Percentiles rank a stretch among this genome's conserved stretches.
phyloP scores from a whole-genome alignment of 257 asterid species.

The Capsicum baccatum region DNA sequence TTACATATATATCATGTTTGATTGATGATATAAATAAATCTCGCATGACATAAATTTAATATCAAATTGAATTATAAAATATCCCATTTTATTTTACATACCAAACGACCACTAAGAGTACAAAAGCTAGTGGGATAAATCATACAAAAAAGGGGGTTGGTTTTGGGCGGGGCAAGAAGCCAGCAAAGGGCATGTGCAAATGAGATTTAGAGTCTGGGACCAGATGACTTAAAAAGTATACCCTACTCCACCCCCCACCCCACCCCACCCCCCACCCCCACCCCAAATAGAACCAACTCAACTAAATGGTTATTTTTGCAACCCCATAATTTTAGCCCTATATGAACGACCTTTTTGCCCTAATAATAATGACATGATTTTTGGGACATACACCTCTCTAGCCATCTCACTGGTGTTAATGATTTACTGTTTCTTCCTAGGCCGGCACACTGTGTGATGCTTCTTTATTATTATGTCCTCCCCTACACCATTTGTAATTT shows the following conservation, averaged over 20 bases:
- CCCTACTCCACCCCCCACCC: neutral
- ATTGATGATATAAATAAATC: too few species aligned
- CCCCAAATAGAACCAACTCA: constrained; percentile 7
- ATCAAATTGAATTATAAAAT: too few species aligned
- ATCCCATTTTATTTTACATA: too few species aligned
- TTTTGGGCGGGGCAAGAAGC: constrained; percentile 37
- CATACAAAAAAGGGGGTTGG: neutral
- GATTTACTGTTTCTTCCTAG: constrained; percentile 20
- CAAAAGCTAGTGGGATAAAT: constrained; percentile 22
- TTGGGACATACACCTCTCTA: neutral
- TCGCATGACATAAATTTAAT: too few species aligned
- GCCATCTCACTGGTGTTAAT: constrained; percentile 22
- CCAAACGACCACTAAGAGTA: neutral
- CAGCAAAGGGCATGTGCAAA: constrained; percentile 61
- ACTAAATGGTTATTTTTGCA: neutral
- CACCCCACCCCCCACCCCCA: neutral
- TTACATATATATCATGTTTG: too few species aligned
- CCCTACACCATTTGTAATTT: neutral
- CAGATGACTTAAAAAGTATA: constrained; percentile 49
- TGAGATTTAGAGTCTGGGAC: constrained; percentile 49
- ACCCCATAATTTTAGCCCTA: constrained; percentile 23
- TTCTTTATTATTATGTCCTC: constrained; percentile 19
- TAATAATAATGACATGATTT: constrained; percentile 31
- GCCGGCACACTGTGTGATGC: constrained; percentile 30
- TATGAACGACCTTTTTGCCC: constrained; percentile 29